Base-by-base conservation (phyloP, 2,329 filamentous ascomycete genomes). In the Botrytis fragariae region DNA sequence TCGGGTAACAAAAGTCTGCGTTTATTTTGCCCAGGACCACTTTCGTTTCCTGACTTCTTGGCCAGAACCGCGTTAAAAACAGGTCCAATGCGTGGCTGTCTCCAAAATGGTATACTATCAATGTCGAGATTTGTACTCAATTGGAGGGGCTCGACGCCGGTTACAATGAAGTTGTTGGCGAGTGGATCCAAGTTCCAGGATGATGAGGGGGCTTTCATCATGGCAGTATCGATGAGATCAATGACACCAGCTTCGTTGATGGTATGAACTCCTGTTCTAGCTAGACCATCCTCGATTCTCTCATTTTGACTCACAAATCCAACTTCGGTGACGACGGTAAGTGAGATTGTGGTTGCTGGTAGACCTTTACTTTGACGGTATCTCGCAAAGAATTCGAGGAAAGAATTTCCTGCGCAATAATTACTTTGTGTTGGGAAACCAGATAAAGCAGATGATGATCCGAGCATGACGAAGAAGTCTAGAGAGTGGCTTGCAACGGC, bases 341-440 rank as follows among this genome's bases (percentile, higher is more conserved):
- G 63, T 1, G 77, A 78, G 0, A 82, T 32, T 0, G 80, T 79
- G 0, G 75, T 69, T 4, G 76, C 77, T 4, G 80, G 72, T 1
- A 80, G 77, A 1, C 80, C 81, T 2, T 77, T 76, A 6, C 62
- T 54, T 1, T 77, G 73, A 7, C 81, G 76, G 64, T 79, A 80
- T 2, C 77, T 64, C 0, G 80, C 78, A 45, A 83, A 80, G 1
- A 78, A 75, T 67, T 84, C 83, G 1, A 83, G 78, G 75, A 81
- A 84, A 14, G 75, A 77, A 72, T 84, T 84, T 4, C 79, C 80
- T 0, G 82, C 79, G n/a, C 78, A 79, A 64, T 85, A 85, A 59
- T 83, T 83, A 39, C 74, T 76, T 68, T 84, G 82, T 0, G 78
- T 80, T 1, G 81, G 74, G 0, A 74, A 78, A 0, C 82, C 83